Evolutionary conservation across 306 rosid species (phyloP), one percentile per base, ranked within the genome.

Genomic region (Alnus glutinosa): DNA sequence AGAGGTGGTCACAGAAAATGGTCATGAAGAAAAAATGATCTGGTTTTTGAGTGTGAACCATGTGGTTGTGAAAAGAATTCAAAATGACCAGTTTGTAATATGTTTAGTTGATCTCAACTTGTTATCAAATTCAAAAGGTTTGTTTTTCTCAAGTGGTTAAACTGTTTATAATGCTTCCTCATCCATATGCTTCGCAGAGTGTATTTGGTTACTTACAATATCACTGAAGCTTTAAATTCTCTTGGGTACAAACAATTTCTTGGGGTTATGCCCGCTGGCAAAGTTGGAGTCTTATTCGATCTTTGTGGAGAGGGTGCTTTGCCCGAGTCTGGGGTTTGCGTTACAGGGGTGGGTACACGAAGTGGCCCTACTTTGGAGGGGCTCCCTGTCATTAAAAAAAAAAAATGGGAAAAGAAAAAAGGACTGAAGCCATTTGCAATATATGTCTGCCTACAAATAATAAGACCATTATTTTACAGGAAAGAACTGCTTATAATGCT

Each of bases 391-490:
- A 39, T 39, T 3, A 36, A 39, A 39, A 3, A 39, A 3, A 39
- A 39, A 39, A 39, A 39, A 47, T 23, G 28, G 0, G 28, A 23
- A 23, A 23, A 23, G 28, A 23, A 23, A 23, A 23, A 23, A 23
- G 28, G 32, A 18, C 51, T 74, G 78, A 54, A 75, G 67, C 61
- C 46, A 63, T 74, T 70, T 78, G 81, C 78, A 73, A 50, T 72
- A 42, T 80, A 64, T 54, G 64, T 84, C 64, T 75, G 58, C 75
- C 70, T 71, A 57, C 78, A 52, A 75, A 49, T 75, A 74, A 73
- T 78, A 82, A 46, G 36, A 76, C 67, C 72, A 55, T 73, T 85
- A 70, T 75, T 57, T 79, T 88, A 82, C 99, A 93, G 98, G 99
- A 96, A 89, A 90, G 98, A 88, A 48, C 14, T 48, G 28, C 50